Percentiles rank a stretch among this genome's conserved stretches.
Evolutionary conservation across 1,284 basidiomycete species (phyloP).

Genomic region (Psilocybe mexicana): DNA sequence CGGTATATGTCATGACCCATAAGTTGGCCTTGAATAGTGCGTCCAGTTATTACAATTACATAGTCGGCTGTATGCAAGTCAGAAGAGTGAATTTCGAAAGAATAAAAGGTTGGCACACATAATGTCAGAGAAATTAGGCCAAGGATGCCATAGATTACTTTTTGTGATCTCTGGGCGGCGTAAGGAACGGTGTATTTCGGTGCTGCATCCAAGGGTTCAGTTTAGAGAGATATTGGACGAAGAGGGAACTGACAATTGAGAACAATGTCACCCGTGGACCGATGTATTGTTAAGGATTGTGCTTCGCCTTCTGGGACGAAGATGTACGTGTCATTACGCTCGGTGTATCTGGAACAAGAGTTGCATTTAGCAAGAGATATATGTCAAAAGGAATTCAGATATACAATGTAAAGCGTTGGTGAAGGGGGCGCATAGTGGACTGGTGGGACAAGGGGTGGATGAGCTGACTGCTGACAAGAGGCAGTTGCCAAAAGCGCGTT

Average conservation of each 20-base stretch:
- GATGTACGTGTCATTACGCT: slow-evolving; percentile 73
- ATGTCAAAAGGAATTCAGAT: slow-evolving; percentile 22
- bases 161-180: slow-evolving; percentile 56
- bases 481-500: slow-evolving; percentile 28
- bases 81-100: background rate
- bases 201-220: slow-evolving; percentile 37
- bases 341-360: slow-evolving; percentile 52
- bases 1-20: slow-evolving; percentile 87
- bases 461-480: slow-evolving; percentile 6
- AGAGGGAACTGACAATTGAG: slow-evolving; percentile 56
- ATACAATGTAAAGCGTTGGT: slow-evolving; percentile 72
- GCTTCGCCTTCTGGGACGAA: slow-evolving; percentile 70
- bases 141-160: slow-evolving; percentile 80
- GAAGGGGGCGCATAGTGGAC: slow-evolving; percentile 58
- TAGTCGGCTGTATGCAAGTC: slow-evolving; percentile 74
- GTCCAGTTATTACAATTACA: slow-evolving; percentile 85
- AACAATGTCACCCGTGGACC: slow-evolving; percentile 70
- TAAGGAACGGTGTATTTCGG: slow-evolving; percentile 53
- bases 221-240: background rate
- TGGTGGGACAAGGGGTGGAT: slow-evolving; percentile 19
- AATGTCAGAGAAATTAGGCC: slow-evolving; percentile 86
- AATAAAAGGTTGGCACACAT: slow-evolving; percentile 51
- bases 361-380: slow-evolving; percentile 6
- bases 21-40: slow-evolving; percentile 78
- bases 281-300: slow-evolving; percentile 68